Evolutionary conservation across 345 rosid species (phyloP).

Genomic region (Hibiscus mutabilis): DNA sequence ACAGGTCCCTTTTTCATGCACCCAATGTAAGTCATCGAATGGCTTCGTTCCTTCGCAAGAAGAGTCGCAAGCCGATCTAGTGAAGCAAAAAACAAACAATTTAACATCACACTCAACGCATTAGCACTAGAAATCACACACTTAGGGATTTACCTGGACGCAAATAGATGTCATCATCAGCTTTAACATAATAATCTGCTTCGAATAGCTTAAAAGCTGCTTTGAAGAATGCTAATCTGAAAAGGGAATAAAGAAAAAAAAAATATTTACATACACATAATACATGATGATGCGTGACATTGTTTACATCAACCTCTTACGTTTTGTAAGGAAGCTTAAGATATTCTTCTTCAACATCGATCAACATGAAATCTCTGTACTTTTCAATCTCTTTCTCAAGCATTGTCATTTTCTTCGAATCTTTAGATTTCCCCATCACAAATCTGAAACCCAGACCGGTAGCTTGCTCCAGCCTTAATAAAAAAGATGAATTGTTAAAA

Average conservation of each 20-base stretch:
- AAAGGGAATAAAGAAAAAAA: not conserved
- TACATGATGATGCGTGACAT: not conserved
- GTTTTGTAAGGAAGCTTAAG: constrained; percentile 64
- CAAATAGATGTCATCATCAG: constrained; percentile 72
- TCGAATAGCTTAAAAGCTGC: constrained; percentile 63
- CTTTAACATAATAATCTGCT: constrained; percentile 79
- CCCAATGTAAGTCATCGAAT: constrained; percentile 42
- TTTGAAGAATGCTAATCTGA: constrained; percentile 58
- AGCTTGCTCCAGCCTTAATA: constrained; percentile 75
- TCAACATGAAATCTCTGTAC: constrained; percentile 63
- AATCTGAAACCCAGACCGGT: constrained; percentile 80
- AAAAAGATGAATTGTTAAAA: not conserved
- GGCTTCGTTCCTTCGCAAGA: constrained; percentile 66
- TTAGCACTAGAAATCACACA: not conserved
- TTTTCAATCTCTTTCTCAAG: constrained; percentile 55
- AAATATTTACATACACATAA: not conserved
- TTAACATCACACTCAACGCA: not conserved
- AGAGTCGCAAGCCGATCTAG: constrained; percentile 78
- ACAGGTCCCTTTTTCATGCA: constrained; percentile 5
- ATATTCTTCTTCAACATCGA: constrained; percentile 68
- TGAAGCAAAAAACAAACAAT: not conserved
- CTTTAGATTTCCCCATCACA: constrained; percentile 65
- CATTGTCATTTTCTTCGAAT: constrained; percentile 52
- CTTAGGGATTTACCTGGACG: constrained; percentile 54
- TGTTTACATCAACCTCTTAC: constrained; percentile 28